Evolutionary conservation across 176 grass and related monocot species (phyloP), one percentile per base, ranked within the genome.

Genomic region (Canna indica): DNA sequence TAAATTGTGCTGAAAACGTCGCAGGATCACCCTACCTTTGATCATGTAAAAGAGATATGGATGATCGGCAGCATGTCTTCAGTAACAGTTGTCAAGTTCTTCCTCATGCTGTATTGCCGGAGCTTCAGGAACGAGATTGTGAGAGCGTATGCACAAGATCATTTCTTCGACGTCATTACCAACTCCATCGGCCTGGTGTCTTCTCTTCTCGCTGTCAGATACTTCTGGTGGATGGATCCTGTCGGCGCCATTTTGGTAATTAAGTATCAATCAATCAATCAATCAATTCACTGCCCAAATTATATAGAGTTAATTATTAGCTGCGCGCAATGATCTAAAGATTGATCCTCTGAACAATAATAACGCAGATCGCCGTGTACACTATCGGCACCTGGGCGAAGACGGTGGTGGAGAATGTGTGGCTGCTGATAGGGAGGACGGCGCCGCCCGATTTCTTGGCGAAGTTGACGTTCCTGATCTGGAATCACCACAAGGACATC

Each of bases 91-190:
- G 82, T 93, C 4, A 99, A 99, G 82, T 99, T 99, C 38, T 65
- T 90, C 64, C 86, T 99, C 27, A 90, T 99, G 94, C 28, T 99
- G 22, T 99, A 99, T 61, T 99, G 94, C 46, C 79, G 94, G 14
- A 76, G 80, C 1, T 99, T 99, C 81, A 79, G 90, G 77, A 99
- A 99, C 1, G 94, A 93, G 66, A 99, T 99, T 13, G 89, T 99
- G 17, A 62, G 72, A 25, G 89, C 94, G 0, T 99, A 99, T 24
- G 94, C 89, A 13, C 94, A 90, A 60, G 94, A 99, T 28, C 94
- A 99, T 59, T 93, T 93, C 75, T 99, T 99, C 25, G 94, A 99
- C 56, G 94, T 99, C 22, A 93, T 99, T 67, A 99, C 94, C 3
- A 99, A 99, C 82, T 93, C 86, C 1, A 80, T 99, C 38, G 94